These are phyloP conservation scores for Isatis lusitanica DNA, from an alignment of 441 rosid genomes.

Conservation along the genomic window DNA sequence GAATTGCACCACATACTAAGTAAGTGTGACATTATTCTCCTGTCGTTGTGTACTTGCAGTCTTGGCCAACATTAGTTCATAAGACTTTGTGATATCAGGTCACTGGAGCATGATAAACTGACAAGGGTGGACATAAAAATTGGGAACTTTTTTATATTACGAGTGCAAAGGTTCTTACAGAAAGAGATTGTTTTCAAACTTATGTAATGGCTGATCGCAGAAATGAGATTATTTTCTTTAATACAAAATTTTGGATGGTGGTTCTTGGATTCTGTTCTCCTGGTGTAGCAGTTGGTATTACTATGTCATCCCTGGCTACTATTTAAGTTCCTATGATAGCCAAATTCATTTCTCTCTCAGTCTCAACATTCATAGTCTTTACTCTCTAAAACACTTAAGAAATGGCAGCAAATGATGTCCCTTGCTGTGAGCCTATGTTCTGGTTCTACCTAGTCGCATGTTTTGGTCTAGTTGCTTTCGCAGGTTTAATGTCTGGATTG, in stretches of 20 bases:
- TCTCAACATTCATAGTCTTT: conserved; percentile 14
- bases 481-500: conserved; percentile 89
- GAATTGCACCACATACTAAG: neutral
- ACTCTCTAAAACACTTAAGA: neutral
- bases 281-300: conserved; percentile 42
- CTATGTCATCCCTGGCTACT: conserved; percentile 28
- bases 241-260: conserved; percentile 17
- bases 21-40: neutral
- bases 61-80: neutral
- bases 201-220: neutral
- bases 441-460: conserved; percentile 65
- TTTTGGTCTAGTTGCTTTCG: conserved; percentile 59
- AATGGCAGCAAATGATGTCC: conserved; percentile 86
- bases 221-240: neutral
- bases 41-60: neutral
- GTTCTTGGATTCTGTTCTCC: conserved; percentile 26
- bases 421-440: conserved; percentile 84
- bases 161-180: neutral
- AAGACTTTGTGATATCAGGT: neutral
- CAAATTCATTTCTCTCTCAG: conserved; percentile 6
- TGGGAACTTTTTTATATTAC: neutral
- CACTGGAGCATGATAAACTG: neutral
- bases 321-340: conserved; percentile 19
- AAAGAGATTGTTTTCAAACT: neutral
- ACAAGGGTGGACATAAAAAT: conserved; percentile 4